These are phyloP conservation scores for Pythium oligandrum DNA, from an alignment of 352 stramenopile genomes.

Conservation along the genomic window DNA sequence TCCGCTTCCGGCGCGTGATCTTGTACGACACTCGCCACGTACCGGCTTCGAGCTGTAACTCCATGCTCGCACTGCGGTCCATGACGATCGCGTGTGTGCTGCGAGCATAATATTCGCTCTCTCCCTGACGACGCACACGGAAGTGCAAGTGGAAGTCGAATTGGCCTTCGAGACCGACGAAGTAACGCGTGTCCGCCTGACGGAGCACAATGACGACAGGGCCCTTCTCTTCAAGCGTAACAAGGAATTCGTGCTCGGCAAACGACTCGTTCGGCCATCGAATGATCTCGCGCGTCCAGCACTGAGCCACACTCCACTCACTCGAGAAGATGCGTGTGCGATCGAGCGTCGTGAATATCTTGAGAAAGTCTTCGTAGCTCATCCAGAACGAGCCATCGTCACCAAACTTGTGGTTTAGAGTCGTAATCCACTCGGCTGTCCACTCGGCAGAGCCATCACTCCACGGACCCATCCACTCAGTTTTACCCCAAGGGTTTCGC, in stretches of 20 bases:
- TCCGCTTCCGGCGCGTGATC: conserved; percentile 17
- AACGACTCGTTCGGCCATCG: conserved; percentile 24
- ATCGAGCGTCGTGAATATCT: conserved; percentile 28
- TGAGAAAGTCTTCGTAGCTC: conserved; percentile 37
- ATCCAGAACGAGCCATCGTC: conserved; percentile 72
- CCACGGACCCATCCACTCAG: conserved; percentile 48
- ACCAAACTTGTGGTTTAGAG: conserved; percentile 32
- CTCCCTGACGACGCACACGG: conserved; percentile 20
- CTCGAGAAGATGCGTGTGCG: conserved; percentile 32
- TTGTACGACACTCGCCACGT: conserved; percentile 27
- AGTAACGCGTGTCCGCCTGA: conserved; percentile 36
- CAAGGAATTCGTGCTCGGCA: conserved; percentile 23
- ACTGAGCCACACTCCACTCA: conserved; percentile 33
- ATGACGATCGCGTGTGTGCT: conserved; percentile 20
- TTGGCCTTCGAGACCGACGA: conserved; percentile 32
- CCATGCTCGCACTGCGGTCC: conserved; percentile 31
- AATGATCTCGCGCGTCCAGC: conserved; percentile 27
- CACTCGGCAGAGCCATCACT: conserved; percentile 41
- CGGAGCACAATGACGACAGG: conserved; percentile 32
- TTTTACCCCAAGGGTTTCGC: conserved; percentile 49
- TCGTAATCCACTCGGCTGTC: conserved; percentile 41
- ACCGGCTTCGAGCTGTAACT: conserved; percentile 26
- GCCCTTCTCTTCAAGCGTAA: conserved; percentile 19
- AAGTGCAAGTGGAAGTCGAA: conserved; percentile 36
- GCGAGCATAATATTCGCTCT: conserved; percentile 24